Conservation (phyloP, 768 basidiomycete genomes). For the Leccinum truebloodii region DNA sequence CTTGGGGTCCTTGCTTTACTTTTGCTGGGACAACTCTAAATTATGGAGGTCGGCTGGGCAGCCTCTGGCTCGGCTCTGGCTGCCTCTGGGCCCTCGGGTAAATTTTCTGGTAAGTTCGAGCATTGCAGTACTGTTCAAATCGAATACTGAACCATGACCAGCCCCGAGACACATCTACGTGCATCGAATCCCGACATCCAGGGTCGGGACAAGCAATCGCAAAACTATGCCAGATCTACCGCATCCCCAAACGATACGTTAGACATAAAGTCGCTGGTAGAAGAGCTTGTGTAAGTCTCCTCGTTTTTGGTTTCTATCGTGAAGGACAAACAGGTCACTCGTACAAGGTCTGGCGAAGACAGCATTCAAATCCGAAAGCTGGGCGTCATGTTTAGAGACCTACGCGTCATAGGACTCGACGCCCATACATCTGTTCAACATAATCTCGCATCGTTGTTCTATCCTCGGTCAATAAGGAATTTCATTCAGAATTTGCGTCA, state of each 20-base stretch:
- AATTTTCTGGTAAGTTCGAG: no score
- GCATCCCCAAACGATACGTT: not conserved
- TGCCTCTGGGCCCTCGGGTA: no score
- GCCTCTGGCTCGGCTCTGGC: no score
- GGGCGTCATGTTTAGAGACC: slow-evolving; percentile 52
- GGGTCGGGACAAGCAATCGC: not conserved
- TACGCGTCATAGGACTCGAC: slow-evolving; percentile 53
- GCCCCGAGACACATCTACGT: not conserved
- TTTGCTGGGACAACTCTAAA: no score
- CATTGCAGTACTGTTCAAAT: no score
- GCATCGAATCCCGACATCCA: not conserved
- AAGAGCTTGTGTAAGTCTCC: not conserved
- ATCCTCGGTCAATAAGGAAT: slow-evolving; percentile 31
- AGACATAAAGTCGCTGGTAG: slow-evolving; percentile 19
- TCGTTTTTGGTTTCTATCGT: not conserved
- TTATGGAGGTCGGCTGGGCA: no score
- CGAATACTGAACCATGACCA: not conserved
- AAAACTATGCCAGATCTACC: not conserved
- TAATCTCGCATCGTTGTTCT: slow-evolving; percentile 46
- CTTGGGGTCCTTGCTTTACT: no score
- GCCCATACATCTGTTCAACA: slow-evolving; percentile 44
- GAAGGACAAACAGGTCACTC: not conserved
- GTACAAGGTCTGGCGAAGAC: slow-evolving; percentile 34
- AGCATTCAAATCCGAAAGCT: slow-evolving; percentile 41
- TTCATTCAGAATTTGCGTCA: slow-evolving; percentile 43